These are phyloP conservation scores for Cystobasidium onofrii DNA, from an alignment of 768 basidiomycete species.

Conservation along the genomic window DNA sequence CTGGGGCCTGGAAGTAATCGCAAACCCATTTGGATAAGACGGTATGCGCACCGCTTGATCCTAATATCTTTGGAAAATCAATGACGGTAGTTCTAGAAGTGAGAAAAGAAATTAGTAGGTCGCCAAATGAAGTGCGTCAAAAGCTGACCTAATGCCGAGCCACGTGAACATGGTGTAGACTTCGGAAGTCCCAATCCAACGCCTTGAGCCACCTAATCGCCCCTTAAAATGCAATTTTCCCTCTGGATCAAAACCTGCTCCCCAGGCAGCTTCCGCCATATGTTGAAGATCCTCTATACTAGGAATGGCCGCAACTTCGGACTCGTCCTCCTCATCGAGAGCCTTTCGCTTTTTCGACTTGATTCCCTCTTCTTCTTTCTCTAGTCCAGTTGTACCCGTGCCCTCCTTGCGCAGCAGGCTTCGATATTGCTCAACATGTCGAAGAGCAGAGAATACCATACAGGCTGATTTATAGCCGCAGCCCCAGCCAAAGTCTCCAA, in stretches of 20 bases:
- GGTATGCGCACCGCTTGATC: slow-evolving; percentile 24
- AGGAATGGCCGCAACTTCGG: slow-evolving; percentile 20
- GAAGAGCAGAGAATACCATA: slow-evolving; percentile 37
- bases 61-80: slow-evolving; percentile 36
- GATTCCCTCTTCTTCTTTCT: neutral
- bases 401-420: neutral
- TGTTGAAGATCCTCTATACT: slow-evolving; percentile 37
- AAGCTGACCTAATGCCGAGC: slow-evolving; percentile 35
- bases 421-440: slow-evolving; percentile 19
- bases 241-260: slow-evolving; percentile 36
- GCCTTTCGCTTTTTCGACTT: neutral
- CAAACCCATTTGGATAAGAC: slow-evolving; percentile 32
- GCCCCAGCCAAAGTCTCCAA: slow-evolving; percentile 34
- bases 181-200: slow-evolving; percentile 43
- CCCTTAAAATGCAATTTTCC: slow-evolving; percentile 36
- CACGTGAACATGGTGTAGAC: slow-evolving; percentile 37
- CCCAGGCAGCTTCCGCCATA: slow-evolving; percentile 38
- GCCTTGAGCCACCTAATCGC: slow-evolving; percentile 31
- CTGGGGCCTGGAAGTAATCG: slow-evolving; percentile 34
- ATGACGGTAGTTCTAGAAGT: slow-evolving; percentile 31
- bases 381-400: neutral
- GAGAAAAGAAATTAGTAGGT: neutral
- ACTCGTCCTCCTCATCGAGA: neutral
- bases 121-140: neutral
- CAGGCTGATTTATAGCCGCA: slow-evolving; percentile 40